These are phyloP conservation scores for Exophiala sideris DNA, from an alignment of 2,329 filamentous ascomycete genomes.

Conservation along the genomic window DNA sequence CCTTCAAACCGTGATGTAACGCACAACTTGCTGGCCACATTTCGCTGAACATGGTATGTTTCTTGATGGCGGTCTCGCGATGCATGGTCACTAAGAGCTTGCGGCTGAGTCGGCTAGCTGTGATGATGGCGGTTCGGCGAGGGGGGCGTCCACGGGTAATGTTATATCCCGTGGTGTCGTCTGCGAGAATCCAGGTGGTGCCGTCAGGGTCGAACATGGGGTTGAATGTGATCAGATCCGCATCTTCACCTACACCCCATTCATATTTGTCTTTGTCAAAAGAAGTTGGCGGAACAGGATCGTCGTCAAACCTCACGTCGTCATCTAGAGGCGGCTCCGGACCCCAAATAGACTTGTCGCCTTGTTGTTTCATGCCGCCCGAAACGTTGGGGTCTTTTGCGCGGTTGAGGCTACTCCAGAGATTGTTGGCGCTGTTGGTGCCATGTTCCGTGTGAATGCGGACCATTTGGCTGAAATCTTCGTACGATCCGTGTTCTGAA, in stretches of 20 bases:
- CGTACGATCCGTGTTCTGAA: slow-evolving; percentile 71
- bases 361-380: slow-evolving; percentile 35
- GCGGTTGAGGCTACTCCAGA: slow-evolving; percentile 56
- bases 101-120: slow-evolving; percentile 76
- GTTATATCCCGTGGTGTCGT: slow-evolving; percentile 84
- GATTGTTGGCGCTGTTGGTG: slow-evolving; percentile 61
- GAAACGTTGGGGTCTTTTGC: slow-evolving; percentile 29
- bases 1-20: slow-evolving; percentile 88
- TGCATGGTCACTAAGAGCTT: slow-evolving; percentile 84
- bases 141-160: slow-evolving; percentile 58
- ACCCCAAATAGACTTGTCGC: slow-evolving; percentile 75
- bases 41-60: slow-evolving; percentile 89
- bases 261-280: slow-evolving; percentile 76
- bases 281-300: slow-evolving; percentile 70
- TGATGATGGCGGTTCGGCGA: slow-evolving; percentile 84
- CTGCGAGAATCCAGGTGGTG: slow-evolving; percentile 76
- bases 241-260: slow-evolving; percentile 88
- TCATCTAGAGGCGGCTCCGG: slow-evolving; percentile 66
- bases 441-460: slow-evolving; percentile 72
- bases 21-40: slow-evolving; percentile 92
- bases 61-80: slow-evolving; percentile 76
- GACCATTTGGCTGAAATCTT: slow-evolving; percentile 74
- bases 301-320: slow-evolving; percentile 66
- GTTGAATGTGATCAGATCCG: slow-evolving; percentile 87
- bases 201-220: slow-evolving; percentile 87